These are phyloP conservation scores for Ogataea ramenticola DNA, from an alignment of 805 yeast species.

Conservation along the genomic window DNA sequence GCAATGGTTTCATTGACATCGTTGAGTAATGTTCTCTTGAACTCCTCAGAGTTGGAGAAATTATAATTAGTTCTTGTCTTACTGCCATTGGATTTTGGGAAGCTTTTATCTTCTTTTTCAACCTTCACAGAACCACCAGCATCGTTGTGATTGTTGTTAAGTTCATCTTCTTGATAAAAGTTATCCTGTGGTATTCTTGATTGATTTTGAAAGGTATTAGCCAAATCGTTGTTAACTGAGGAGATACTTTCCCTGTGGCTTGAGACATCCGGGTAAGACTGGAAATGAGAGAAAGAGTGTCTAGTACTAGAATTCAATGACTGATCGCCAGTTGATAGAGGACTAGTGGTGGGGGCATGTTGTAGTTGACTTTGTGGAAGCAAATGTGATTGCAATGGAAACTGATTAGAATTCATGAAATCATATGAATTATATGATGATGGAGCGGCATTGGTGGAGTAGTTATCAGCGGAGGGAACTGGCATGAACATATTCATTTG, in stretches of 20 bases:
- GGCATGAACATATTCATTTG: too few relatives aligned
- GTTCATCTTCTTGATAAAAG: too few relatives aligned
- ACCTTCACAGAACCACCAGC: background rate
- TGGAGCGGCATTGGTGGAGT: background rate
- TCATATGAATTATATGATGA: background rate
- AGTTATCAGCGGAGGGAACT: background rate
- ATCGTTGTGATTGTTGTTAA: too few relatives aligned
- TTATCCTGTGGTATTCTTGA: too few relatives aligned
- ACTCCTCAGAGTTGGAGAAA: slow-evolving; percentile 2
- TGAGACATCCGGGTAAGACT: too few relatives aligned
- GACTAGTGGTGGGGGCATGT: background rate
- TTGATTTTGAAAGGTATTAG: background rate
- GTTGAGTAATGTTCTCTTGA: slow-evolving; percentile 9
- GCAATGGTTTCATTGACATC: slow-evolving; percentile 12
- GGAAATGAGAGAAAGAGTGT: too few relatives aligned
- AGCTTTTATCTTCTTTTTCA: background rate
- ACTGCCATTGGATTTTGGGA: background rate
- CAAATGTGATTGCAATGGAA: background rate
- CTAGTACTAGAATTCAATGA: background rate
- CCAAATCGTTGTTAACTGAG: background rate
- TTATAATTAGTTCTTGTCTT: background rate
- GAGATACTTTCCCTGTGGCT: background rate
- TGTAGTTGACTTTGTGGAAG: background rate
- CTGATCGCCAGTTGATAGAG: background rate
- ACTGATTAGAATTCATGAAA: too few relatives aligned